phyloP scores from a whole-genome alignment of 306 rosid genomes.

The Vigna radiata region DNA sequence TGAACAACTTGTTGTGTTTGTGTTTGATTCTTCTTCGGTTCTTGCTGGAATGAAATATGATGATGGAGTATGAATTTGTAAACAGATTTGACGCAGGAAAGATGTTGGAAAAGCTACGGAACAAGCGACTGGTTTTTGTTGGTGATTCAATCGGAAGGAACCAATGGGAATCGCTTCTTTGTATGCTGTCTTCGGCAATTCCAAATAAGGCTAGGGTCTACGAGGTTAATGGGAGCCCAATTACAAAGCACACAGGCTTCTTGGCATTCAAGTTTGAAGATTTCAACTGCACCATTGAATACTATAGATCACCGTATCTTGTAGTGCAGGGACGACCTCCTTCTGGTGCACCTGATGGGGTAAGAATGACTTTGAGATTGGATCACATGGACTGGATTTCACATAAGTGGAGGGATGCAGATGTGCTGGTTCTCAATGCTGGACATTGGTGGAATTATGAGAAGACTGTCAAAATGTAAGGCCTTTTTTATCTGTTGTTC shows the following conservation, averaged over 20 bases:
- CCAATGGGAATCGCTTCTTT: conserved; percentile 95
- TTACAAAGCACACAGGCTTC: conserved; percentile 81
- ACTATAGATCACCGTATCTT: conserved; percentile 84
- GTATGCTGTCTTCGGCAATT: conserved; percentile 79
- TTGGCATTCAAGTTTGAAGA: conserved; percentile 77
- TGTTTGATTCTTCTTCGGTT: no score
- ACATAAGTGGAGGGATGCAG: conserved; percentile 72
- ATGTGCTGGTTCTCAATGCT: conserved; percentile 80
- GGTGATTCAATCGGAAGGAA: conserved; percentile 96
- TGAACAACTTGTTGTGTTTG: background rate
- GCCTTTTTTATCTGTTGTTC: conserved; percentile 20
- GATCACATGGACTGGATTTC: conserved; percentile 83
- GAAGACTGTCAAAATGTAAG: conserved; percentile 78
- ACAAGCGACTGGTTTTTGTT: conserved; percentile 79
- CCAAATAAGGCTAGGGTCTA: conserved; percentile 61
- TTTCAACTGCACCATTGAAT: conserved; percentile 86
- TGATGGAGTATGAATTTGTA: conserved; percentile 30
- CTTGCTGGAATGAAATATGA: conserved; percentile 35
- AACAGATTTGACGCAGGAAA: conserved; percentile 75
- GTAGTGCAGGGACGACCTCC: conserved; percentile 87
- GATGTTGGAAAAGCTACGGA: conserved; percentile 73
- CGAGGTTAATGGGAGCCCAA: conserved; percentile 81
- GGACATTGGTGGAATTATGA: conserved; percentile 94
- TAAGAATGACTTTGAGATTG: conserved; percentile 64
- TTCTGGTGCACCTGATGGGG: conserved; percentile 60